Conservation (phyloP, 2,329 filamentous ascomycete genomes). For the Penicillium sp. region DNA sequence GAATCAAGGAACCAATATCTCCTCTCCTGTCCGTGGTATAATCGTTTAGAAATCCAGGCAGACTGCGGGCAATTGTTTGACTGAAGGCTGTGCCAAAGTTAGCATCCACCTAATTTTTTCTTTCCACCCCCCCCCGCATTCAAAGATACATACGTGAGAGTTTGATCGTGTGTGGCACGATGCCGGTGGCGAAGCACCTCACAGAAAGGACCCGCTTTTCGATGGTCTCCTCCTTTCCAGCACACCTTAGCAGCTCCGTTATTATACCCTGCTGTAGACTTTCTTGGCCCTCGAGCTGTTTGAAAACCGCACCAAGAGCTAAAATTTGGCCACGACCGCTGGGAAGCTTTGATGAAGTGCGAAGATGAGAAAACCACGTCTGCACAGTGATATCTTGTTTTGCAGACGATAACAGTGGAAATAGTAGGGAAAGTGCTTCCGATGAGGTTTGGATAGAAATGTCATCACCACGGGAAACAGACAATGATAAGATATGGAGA, state of each 20-base stretch:
- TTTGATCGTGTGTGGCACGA: slow-evolving; percentile 41
- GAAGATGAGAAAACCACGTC: slow-evolving; percentile 41
- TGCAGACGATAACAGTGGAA: slow-evolving; percentile 33
- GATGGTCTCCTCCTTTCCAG: slow-evolving; percentile 39
- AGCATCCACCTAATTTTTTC: slow-evolving; percentile 8
- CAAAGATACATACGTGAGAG: not conserved
- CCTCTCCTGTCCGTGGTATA: slow-evolving; percentile 88
- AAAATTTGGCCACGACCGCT: slow-evolving; percentile 46
- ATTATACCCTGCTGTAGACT: slow-evolving; percentile 30
- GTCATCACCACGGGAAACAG: slow-evolving; percentile 42
- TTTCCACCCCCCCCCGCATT: no score
- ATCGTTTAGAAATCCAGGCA: slow-evolving; percentile 64
- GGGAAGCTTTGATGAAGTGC: slow-evolving; percentile 36
- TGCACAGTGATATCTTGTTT: slow-evolving; percentile 38
- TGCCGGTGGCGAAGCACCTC: slow-evolving; percentile 36
- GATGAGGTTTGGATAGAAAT: slow-evolving; percentile 43
- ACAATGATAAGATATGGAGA: slow-evolving; percentile 38
- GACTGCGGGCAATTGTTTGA: slow-evolving; percentile 27
- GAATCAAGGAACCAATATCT: slow-evolving; percentile 84
- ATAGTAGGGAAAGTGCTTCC: slow-evolving; percentile 40
- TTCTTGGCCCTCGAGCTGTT: slow-evolving; percentile 26
- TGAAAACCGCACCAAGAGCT: slow-evolving; percentile 43
- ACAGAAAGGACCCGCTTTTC: slow-evolving; percentile 44
- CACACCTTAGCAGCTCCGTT: slow-evolving; percentile 34
- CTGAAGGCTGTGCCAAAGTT: slow-evolving; percentile 29